phyloP scores from a whole-genome alignment of 2,329 filamentous ascomycete genomes.

The Sporothrix euskadiensis region DNA sequence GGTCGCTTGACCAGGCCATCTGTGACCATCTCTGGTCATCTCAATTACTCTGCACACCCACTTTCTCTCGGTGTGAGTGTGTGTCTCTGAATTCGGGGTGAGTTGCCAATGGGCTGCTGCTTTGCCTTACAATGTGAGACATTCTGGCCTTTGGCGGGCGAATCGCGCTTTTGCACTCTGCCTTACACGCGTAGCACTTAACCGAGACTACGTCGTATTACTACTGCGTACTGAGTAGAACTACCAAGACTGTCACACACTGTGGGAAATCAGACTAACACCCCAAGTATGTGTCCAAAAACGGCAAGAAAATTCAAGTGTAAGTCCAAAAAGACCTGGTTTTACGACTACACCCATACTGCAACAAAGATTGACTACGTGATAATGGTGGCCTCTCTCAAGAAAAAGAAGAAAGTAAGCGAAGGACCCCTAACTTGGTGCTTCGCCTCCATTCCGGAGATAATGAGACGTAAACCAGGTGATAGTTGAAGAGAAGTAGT shows the following conservation, averaged over 20 bases:
- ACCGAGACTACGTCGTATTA: too few species aligned
- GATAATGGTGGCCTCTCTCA: not conserved
- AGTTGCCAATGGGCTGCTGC: not conserved
- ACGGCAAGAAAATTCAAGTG: constrained; percentile 3
- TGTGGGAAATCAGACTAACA: not conserved
- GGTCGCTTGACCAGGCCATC: constrained; percentile 4
- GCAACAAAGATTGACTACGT: not conserved
- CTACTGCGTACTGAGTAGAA: not conserved
- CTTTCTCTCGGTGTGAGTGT: not conserved
- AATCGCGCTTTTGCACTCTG: constrained; percentile 10
- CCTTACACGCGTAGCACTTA: not conserved
- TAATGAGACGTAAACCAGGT: not conserved
- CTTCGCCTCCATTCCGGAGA: not conserved
- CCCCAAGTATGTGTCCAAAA: not conserved
- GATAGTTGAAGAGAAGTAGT: not conserved
- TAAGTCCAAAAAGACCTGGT: not conserved
- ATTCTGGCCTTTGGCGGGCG: not conserved
- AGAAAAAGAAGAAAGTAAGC: not conserved
- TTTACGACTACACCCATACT: not conserved
- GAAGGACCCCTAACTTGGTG: not conserved
- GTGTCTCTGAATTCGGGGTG: not conserved
- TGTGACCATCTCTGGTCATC: not conserved
- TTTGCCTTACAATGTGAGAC: not conserved
- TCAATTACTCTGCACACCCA: not conserved
- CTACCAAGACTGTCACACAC: not conserved